Evolutionary conservation across 2,329 filamentous ascomycete species (phyloP).

Genomic region (Pseudogymnoascus sp.): DNA sequence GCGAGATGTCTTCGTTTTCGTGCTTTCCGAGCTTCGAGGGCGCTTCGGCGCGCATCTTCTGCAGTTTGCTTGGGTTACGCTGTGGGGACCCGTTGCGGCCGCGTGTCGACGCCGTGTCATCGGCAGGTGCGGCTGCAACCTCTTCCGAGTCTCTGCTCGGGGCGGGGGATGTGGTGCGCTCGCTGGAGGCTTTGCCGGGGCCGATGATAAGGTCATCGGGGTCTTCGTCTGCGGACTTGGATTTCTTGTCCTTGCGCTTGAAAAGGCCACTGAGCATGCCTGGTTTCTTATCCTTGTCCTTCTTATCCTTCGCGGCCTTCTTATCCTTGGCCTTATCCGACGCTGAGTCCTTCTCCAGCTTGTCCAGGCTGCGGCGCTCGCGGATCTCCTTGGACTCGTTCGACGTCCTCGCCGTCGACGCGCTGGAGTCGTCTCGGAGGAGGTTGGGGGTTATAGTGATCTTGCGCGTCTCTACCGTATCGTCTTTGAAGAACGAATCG

Average conservation of each 20-base stretch:
- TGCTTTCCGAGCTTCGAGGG: constrained; percentile 21
- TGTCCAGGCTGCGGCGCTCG: constrained; percentile 63
- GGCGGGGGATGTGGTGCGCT: constrained; percentile 30
- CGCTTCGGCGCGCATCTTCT: constrained; percentile 45
- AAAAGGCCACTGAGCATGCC: constrained; percentile 58
- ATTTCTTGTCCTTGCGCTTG: constrained; percentile 38
- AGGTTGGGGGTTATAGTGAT: constrained; percentile 93
- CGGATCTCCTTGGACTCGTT: constrained; percentile 41
- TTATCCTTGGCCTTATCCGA: constrained; percentile 63
- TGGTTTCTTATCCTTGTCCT: constrained; percentile 41
- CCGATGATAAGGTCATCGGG: constrained; percentile 25
- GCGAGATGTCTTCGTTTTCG: constrained; percentile 15
- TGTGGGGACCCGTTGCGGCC: constrained; percentile 32
- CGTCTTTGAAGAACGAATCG: constrained; percentile 96
- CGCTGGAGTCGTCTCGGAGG: constrained; percentile 65
- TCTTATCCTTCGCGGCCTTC: constrained; percentile 59
- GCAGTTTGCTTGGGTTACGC: constrained; percentile 57
- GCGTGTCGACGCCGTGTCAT: constrained; percentile 19
- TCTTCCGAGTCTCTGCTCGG: constrained; percentile 28
- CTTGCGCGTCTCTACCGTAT: constrained; percentile 90
- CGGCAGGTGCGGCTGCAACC: constrained; percentile 16
- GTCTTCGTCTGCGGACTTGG: constrained; percentile 42
- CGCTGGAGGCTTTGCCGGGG: constrained; percentile 30
- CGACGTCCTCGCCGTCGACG: constrained; percentile 31
- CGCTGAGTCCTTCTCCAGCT: constrained; percentile 58